phyloP scores from a whole-genome alignment of 2,329 filamentous ascomycete genomes.

The Rugonectria rugulosa region DNA sequence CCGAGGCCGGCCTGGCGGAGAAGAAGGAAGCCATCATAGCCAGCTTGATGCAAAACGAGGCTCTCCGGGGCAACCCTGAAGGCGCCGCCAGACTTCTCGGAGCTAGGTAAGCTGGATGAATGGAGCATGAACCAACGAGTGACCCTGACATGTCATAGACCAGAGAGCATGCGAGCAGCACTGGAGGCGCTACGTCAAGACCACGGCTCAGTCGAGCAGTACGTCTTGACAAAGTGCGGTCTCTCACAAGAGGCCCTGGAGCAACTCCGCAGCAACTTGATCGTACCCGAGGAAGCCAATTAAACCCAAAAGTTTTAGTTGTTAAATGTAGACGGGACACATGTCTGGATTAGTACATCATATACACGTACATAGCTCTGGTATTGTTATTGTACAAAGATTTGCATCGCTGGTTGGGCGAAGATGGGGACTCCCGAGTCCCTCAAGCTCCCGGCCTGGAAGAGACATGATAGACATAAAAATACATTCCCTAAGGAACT shows the following conservation, averaged over 20 bases:
- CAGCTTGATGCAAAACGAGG: conserved; percentile 58
- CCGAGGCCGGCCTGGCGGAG: conserved; percentile 65
- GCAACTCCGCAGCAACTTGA: conserved; percentile 58
- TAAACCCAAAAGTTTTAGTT: conserved; percentile 51
- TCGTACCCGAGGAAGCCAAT: conserved; percentile 45
- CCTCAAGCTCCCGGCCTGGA: conserved; percentile 3
- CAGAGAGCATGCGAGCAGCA: conserved; percentile 57
- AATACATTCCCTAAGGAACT: conserved; percentile 54
- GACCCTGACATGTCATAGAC: conserved; percentile 42
- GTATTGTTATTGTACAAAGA: conserved; percentile 39
- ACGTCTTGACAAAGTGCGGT: conserved; percentile 66
- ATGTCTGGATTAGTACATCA: conserved; percentile 32
- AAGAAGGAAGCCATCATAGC: conserved; percentile 60
- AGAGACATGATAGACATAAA: conserved; percentile 27
- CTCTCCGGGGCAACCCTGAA: conserved; percentile 54
- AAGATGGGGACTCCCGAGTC: conserved; percentile 4
- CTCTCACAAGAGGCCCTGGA: conserved; percentile 63
- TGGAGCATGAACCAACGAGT: no score
- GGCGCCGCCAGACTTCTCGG: conserved; percentile 56
- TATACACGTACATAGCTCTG: conserved; percentile 30
- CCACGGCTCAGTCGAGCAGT: conserved; percentile 71
- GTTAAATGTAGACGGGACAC: conserved; percentile 11
- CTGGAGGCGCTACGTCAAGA: conserved; percentile 62
- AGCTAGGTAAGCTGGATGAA: conserved; percentile 49
- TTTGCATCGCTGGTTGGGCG: conserved; percentile 25